Evolutionary conservation across 306 rosid genomes (phyloP).

Genomic region (Prunus mongolica): DNA sequence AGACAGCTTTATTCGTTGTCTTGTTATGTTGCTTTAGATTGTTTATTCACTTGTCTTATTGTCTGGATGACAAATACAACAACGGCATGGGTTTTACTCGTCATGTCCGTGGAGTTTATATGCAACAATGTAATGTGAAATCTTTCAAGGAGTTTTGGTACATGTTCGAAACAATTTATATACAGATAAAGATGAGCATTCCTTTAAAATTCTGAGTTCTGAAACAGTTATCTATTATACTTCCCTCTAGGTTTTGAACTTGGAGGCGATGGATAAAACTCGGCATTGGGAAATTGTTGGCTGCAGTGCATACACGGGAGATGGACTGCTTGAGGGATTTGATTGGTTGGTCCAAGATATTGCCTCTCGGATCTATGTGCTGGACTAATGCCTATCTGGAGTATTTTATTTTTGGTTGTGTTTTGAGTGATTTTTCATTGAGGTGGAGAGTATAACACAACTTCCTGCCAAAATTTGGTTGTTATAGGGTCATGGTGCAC

Average conservation of each 20-base stretch:
- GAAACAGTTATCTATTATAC: background rate
- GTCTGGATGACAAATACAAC: background rate
- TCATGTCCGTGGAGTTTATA: background rate
- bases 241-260: conserved; percentile 50
- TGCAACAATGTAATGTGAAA: background rate
- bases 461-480: too few species aligned
- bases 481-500: too few species aligned
- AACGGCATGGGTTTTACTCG: background rate
- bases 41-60: background rate
- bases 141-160: background rate
- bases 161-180: background rate
- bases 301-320: conserved; percentile 62
- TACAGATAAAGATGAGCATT: background rate
- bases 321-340: conserved; percentile 68
- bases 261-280: conserved; percentile 61
- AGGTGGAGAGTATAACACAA: too few species aligned
- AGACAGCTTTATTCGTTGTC: background rate
- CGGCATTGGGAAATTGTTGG: conserved; percentile 65
- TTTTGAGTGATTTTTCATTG: too few species aligned
- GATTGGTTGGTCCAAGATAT: conserved; percentile 76
- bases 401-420: too few species aligned
- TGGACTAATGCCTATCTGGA: conserved; percentile 16
- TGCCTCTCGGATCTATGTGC: conserved; percentile 67
- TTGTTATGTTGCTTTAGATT: background rate
- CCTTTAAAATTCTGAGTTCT: background rate